A percentile compares a stretch with the other conserved stretches of the same genome.
Conservation (phyloP, 2,329 filamentous ascomycete species). For the Colletotrichum tropicicola region DNA sequence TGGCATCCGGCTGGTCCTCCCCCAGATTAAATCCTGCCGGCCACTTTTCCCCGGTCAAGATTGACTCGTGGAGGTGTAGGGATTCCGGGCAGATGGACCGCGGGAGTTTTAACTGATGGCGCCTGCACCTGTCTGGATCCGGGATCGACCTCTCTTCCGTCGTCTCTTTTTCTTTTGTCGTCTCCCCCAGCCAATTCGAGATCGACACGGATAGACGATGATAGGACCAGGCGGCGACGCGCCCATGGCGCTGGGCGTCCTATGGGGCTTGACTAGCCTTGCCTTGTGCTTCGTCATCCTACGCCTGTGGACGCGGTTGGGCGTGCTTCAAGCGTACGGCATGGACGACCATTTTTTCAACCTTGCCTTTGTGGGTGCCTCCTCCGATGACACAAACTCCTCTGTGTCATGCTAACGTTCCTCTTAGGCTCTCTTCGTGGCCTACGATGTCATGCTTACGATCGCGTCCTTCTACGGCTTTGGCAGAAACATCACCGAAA, state of each 20-base stretch:
- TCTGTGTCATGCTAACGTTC: background rate
- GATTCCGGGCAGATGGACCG: conserved; percentile 5
- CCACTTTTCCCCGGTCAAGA: background rate
- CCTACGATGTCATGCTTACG: conserved; percentile 28
- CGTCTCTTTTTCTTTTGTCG: background rate
- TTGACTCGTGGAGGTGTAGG: conserved; percentile 3
- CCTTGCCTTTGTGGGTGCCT: conserved; percentile 20
- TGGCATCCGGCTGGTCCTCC: background rate
- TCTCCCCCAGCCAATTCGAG: background rate
- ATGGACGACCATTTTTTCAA: conserved; percentile 30
- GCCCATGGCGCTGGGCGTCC: conserved; percentile 33
- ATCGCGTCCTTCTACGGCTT: conserved; percentile 23
- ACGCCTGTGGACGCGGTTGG: conserved; percentile 45
- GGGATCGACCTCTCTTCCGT: background rate
- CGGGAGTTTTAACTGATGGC: conserved; percentile 6
- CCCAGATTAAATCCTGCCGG: background rate
- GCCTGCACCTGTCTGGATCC: background rate
- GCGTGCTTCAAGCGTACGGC: conserved; percentile 22
- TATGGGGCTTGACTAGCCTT: conserved; percentile 37
- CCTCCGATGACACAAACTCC: no score
- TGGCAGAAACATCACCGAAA: conserved; percentile 16
- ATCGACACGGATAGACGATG: conserved; percentile 16
- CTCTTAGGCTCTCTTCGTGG: conserved; percentile 14
- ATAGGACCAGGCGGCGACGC: conserved; percentile 28
- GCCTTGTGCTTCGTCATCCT: conserved; percentile 42